Evolutionary conservation across 495 filamentous ascomycete genomes (phyloP).

Genomic region (Mytilinidion resinicola): DNA sequence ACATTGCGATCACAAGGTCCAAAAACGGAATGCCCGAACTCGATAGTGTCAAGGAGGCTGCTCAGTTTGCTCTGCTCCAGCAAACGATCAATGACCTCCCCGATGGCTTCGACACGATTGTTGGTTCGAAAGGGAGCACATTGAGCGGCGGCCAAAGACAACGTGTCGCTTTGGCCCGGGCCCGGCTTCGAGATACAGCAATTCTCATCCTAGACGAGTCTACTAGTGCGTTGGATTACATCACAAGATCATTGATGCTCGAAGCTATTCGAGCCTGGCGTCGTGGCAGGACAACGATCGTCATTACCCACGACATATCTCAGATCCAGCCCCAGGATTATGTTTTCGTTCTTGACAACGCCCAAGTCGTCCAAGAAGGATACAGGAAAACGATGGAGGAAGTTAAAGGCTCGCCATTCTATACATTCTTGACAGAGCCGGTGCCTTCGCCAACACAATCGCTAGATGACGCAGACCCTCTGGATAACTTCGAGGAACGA

Average conservation of each 20-base stretch:
- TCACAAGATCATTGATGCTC: slow-evolving; percentile 36
- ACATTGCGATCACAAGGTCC: slow-evolving; percentile 68
- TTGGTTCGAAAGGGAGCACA: slow-evolving; percentile 62
- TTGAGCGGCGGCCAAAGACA: slow-evolving; percentile 76
- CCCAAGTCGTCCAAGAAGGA: slow-evolving; percentile 64
- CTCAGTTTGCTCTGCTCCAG: slow-evolving; percentile 62
- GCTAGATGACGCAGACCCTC: neutral
- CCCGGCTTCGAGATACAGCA: slow-evolving; percentile 38
- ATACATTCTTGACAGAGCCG: slow-evolving; percentile 23
- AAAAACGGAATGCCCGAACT: slow-evolving; percentile 44
- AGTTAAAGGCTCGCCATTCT: slow-evolving; percentile 28
- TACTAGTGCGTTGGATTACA: slow-evolving; percentile 41
- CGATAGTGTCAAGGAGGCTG: slow-evolving; percentile 53
- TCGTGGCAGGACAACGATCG: slow-evolving; percentile 38
- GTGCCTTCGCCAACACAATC: neutral
- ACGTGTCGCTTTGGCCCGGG: slow-evolving; percentile 40
- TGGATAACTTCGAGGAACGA: slow-evolving; percentile 1
- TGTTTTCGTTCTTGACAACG: slow-evolving; percentile 73
- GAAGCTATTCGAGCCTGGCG: slow-evolving; percentile 38
- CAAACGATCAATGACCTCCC: slow-evolving; percentile 67
- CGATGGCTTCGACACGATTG: slow-evolving; percentile 62
- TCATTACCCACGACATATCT: slow-evolving; percentile 74
- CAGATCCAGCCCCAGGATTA: slow-evolving; percentile 72
- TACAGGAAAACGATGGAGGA: slow-evolving; percentile 45
- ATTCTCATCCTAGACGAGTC: slow-evolving; percentile 43